phyloP scores from a whole-genome alignment of 345 rosid genomes.

The Populus davidiana region DNA sequence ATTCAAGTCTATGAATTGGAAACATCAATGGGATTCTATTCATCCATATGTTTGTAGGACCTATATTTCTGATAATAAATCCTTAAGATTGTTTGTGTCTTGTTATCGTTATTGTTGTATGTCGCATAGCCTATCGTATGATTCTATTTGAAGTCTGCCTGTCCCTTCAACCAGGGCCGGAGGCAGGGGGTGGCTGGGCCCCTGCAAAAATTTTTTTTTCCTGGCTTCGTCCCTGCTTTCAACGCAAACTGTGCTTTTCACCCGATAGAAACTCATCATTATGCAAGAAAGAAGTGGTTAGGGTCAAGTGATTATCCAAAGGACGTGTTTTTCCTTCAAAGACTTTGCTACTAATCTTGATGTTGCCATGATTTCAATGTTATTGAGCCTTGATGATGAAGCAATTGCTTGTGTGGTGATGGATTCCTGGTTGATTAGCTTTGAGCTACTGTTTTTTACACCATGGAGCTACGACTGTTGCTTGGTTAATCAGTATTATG shows the following conservation, averaged over 20 bases:
- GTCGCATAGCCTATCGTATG: not conserved
- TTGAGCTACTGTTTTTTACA: not conserved
- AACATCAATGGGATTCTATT: conserved; percentile 35
- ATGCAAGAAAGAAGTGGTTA: not conserved
- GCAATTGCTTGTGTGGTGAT: conserved; percentile 21
- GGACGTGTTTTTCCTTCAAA: not conserved
- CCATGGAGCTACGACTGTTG: not conserved
- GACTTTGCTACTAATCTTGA: not conserved
- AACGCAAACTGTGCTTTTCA: conserved; percentile 2
- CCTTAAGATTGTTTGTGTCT: conserved; percentile 17
- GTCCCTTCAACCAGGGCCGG: not conserved
- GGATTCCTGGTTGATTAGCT: conserved; percentile 14
- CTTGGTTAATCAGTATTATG: not conserved
- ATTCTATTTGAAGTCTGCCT: conserved; percentile 8
- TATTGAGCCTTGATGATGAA: conserved; percentile 12
- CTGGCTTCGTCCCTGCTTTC: not conserved
- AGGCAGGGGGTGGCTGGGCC: too few relatives aligned
- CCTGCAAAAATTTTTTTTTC: too few relatives aligned
- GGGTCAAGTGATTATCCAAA: not conserved
- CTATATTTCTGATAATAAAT: conserved; percentile 10
- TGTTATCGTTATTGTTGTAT: conserved; percentile 13
- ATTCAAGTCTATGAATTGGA: conserved; percentile 33
- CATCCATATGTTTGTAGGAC: conserved; percentile 24
- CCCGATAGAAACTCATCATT: conserved; percentile 5
- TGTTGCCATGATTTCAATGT: not conserved